Evolutionary conservation across 2,329 filamentous ascomycete genomes (phyloP).

Genomic region (Penicillium sp.): DNA sequence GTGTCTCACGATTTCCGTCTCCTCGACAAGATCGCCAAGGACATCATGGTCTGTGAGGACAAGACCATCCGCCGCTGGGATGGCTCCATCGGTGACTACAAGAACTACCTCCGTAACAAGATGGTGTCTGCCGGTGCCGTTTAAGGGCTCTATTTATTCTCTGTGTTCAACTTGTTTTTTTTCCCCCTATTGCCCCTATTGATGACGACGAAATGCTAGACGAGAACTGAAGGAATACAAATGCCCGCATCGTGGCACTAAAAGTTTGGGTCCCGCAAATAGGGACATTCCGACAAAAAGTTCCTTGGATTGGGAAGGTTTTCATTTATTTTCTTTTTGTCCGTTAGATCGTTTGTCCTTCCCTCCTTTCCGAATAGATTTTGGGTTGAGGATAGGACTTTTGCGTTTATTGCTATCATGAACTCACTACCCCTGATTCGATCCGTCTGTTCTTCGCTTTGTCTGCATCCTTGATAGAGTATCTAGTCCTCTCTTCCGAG

Average conservation of each 20-base stretch:
- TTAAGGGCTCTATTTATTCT: conserved; percentile 45
- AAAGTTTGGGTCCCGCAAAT: conserved; percentile 17
- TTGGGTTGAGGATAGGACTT: background rate
- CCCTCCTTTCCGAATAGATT: background rate
- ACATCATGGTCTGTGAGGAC: conserved; percentile 99
- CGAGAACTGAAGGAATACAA: conserved; percentile 27
- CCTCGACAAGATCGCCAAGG: conserved; percentile 98
- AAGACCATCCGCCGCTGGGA: conserved; percentile 89
- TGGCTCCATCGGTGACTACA: conserved; percentile 88
- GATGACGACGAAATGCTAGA: conserved; percentile 37
- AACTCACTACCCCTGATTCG: conserved; percentile 7
- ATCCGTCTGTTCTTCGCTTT: conserved; percentile 5
- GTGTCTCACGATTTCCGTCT: conserved; percentile 99
- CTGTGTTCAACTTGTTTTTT: conserved; percentile 16
- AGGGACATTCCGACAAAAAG: conserved; percentile 3
- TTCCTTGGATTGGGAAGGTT: conserved; percentile 10
- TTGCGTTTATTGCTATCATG: conserved; percentile 6
- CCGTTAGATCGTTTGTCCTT: conserved; percentile 9
- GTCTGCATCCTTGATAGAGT: conserved; percentile 7
- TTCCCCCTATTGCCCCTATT: conserved; percentile 13
- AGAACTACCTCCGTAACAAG: conserved; percentile 98
- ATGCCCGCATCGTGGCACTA: conserved; percentile 12
- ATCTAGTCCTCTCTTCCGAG: conserved; percentile 7
- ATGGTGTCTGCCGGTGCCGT: conserved; percentile 88
- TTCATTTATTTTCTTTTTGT: conserved; percentile 8